Evolutionary conservation across 306 rosid genomes (phyloP).

Genomic region (Rubus idaeus): DNA sequence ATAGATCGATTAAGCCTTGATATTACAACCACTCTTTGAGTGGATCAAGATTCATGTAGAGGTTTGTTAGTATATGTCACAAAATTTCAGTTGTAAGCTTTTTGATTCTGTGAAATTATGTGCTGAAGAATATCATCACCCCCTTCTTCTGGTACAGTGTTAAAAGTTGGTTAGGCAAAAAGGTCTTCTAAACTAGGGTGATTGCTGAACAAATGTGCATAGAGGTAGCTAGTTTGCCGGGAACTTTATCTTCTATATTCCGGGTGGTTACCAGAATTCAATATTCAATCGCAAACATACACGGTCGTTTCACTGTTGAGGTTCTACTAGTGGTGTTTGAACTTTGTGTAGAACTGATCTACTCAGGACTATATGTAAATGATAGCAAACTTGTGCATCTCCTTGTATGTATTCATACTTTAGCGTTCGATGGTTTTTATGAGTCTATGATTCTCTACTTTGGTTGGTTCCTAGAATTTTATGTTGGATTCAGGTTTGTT

Average conservation of each 20-base stretch:
- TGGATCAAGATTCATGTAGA: conserved; percentile 5
- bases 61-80: background rate
- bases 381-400: background rate
- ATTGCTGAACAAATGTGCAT: background rate
- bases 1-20: background rate
- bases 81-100: background rate
- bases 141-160: background rate
- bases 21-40: background rate
- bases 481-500: background rate
- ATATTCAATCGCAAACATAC: background rate
- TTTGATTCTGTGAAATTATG: background rate
- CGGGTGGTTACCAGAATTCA: background rate
- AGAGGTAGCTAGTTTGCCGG: background rate
- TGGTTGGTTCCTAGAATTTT: background rate
- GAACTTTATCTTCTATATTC: background rate
- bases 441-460: background rate
- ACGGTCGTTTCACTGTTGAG: background rate
- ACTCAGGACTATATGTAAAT: background rate
- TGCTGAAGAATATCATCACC: background rate
- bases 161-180: background rate
- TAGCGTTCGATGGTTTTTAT: background rate
- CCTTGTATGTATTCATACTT: background rate
- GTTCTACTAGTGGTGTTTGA: too few species aligned
- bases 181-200: background rate
- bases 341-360: background rate